phyloP scores from a whole-genome alignment of 371 early-diverging fungal genomes.

The Chytridiales sp. region DNA sequence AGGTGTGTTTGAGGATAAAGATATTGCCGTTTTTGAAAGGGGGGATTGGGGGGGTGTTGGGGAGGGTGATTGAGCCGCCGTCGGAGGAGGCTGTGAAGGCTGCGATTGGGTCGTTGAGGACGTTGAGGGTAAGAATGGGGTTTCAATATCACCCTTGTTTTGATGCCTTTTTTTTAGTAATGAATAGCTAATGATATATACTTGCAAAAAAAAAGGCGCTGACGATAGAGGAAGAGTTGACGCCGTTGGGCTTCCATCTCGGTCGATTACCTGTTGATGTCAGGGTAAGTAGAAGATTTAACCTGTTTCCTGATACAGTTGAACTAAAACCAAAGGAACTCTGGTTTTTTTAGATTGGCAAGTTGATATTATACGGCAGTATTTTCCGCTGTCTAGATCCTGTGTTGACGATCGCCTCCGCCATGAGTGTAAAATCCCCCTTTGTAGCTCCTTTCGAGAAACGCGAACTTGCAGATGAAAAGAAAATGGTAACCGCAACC shows the following conservation, averaged over 20 bases:
- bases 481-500: constrained; percentile 40
- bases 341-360: constrained; percentile 61
- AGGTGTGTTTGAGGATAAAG: constrained; percentile 78
- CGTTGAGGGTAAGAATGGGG: constrained; percentile 20
- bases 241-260: constrained; percentile 87
- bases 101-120: constrained; percentile 36
- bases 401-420: constrained; percentile 77
- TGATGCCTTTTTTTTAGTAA: background rate
- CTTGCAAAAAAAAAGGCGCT: constrained; percentile 24
- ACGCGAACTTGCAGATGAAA: constrained; percentile 49
- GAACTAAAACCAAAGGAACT: background rate
- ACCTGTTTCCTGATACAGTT: background rate
- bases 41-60: constrained; percentile 52
- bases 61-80: constrained; percentile 76
- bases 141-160: no score
- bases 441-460: constrained; percentile 75
- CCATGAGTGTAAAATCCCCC: constrained; percentile 69
- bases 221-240: constrained; percentile 60
- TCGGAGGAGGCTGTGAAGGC: constrained; percentile 60
- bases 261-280: constrained; percentile 88
- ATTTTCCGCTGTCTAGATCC: constrained; percentile 81
- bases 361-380: constrained; percentile 79
- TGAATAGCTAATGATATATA: background rate
- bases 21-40: constrained; percentile 41
- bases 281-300: constrained; percentile 26